Conservation (phyloP, 2,329 filamentous ascomycete genomes). For the Sarocladium brachiariae region DNA sequence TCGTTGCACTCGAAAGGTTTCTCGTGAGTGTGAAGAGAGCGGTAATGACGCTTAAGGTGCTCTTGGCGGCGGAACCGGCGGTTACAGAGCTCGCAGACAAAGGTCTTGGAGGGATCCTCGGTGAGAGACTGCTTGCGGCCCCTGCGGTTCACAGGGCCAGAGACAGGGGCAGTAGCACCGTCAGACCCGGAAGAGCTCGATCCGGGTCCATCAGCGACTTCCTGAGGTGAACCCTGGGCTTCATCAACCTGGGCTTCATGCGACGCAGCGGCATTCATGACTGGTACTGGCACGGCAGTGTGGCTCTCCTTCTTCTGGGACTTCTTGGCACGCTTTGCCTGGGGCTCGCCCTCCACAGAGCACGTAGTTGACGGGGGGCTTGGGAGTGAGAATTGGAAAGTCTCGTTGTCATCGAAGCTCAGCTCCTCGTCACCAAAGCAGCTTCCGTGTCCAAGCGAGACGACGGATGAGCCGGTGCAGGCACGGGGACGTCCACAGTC, state of each 20-base stretch:
- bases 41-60: conserved; percentile 97
- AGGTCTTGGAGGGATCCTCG: conserved; percentile 96
- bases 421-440: conserved; percentile 73
- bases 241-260: conserved; percentile 25
- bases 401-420: conserved; percentile 63
- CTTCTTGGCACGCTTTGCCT: conserved; percentile 53
- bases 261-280: conserved; percentile 35
- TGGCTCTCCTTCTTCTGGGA: conserved; percentile 36
- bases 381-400: conserved; percentile 55
- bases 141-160: conserved; percentile 71
- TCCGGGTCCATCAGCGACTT: conserved; percentile 30
- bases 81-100: conserved; percentile 92
- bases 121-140: conserved; percentile 98
- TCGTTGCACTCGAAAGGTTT: conserved; percentile 98
- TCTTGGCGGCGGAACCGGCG: conserved; percentile 97
- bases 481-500: conserved; percentile 65
- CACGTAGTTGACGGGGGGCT: conserved; percentile 41
- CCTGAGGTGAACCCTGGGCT: conserved; percentile 25
- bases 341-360: conserved; percentile 40
- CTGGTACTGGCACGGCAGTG: conserved; percentile 30
- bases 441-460: conserved; percentile 67
- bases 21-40: conserved; percentile 95
- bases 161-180: conserved; percentile 30
- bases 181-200: conserved; percentile 35
- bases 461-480: conserved; percentile 58